Conservation (phyloP, 23 red algal species). For the Gracilaria gracilis region DNA sequence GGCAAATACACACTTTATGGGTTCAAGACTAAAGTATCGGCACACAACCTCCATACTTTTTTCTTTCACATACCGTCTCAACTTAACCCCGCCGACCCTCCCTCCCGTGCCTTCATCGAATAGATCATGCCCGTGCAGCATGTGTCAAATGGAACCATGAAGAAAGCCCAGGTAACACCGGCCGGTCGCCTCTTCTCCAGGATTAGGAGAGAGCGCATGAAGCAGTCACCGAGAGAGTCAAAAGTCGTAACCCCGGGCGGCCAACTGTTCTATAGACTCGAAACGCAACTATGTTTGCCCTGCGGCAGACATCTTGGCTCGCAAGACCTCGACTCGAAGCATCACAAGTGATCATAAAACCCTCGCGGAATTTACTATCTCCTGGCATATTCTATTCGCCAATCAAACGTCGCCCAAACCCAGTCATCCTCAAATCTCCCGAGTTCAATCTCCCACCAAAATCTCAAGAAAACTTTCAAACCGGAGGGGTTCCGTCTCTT, state of each 20-base stretch:
- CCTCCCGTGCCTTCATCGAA: neutral
- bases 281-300: too few species aligned
- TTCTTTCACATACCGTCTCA: neutral
- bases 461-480: neutral
- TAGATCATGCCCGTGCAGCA: neutral
- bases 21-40: constrained; percentile 7
- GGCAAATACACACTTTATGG: constrained; percentile 16
- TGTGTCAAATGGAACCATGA: neutral
- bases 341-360: too few species aligned
- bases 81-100: neutral
- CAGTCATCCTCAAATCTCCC: neutral
- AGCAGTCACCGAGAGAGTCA: too few species aligned
- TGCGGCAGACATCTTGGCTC: too few species aligned
- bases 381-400: too few species aligned
- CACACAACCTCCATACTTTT: neutral
- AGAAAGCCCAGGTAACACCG: neutral
- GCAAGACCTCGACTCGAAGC: too few species aligned
- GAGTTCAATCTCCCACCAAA: neutral
- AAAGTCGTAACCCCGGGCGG: too few species aligned
- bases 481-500: neutral
- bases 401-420: neutral
- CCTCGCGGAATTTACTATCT: too few species aligned
- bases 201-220: too few species aligned
- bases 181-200: neutral
- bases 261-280: too few species aligned